Conservation (phyloP, 208 protist species). For the Acanthamoeba lenticulata region DNA sequence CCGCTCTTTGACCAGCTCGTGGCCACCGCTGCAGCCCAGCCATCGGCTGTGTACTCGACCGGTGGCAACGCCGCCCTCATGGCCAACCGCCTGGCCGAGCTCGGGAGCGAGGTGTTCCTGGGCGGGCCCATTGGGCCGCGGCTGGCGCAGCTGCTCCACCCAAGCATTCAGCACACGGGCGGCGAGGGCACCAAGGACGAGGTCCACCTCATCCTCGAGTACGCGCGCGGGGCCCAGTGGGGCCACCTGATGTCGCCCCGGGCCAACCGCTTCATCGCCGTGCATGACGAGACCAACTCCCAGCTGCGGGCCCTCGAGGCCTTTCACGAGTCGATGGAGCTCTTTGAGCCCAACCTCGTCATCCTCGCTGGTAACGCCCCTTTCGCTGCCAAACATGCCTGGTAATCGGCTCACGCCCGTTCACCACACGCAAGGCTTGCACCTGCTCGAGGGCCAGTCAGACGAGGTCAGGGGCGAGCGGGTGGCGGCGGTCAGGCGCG, state of each 20-base stretch:
- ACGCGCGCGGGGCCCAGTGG: not conserved
- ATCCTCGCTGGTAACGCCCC: not conserved
- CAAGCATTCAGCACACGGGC: not conserved
- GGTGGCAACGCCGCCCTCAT: slow-evolving; percentile 49
- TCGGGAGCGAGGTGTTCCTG: slow-evolving; percentile 7
- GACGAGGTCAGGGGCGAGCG: not conserved
- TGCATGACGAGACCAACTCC: slow-evolving; percentile 52
- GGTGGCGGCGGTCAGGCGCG: not conserved
- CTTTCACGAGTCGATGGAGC: not conserved
- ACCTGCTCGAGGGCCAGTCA: not conserved
- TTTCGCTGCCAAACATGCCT: not conserved
- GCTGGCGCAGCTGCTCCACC: slow-evolving; percentile 7
- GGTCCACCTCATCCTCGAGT: slow-evolving; percentile 64
- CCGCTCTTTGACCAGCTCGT: slow-evolving; percentile 11
- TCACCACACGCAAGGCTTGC: not conserved
- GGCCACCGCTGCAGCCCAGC: not conserved
- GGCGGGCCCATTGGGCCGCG: slow-evolving; percentile 14
- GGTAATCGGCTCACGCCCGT: not conserved
- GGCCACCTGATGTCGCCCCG: not conserved
- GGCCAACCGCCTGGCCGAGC: slow-evolving; percentile 49
- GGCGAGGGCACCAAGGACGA: slow-evolving; percentile 23
- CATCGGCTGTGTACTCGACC: slow-evolving; percentile 1
- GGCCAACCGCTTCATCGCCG: slow-evolving; percentile 57
- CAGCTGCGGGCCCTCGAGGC: slow-evolving; percentile 25
- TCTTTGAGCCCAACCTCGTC: slow-evolving; percentile 20